A percentile compares a stretch with the other conserved stretches of the same genome.
phyloP scores from a whole-genome alignment of 192 early-diverging fungal species.

The Diversispora epigaea region DNA sequence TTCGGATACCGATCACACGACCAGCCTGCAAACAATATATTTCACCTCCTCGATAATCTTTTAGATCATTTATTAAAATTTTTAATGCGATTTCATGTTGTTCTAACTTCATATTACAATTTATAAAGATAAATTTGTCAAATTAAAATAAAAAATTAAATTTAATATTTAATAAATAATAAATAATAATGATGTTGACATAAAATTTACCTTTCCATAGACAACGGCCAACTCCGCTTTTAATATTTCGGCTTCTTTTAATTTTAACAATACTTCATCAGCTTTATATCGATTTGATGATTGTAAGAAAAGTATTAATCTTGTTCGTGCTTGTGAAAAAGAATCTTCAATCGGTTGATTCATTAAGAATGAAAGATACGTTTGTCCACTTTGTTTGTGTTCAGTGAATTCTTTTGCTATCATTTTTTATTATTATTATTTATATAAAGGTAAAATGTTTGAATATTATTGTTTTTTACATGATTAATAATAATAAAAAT shows the following conservation, averaged over 20 bases:
- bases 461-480: background rate
- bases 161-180: background rate
- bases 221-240: slow-evolving; percentile 50
- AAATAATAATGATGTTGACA: too few relatives aligned
- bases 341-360: slow-evolving; percentile 29
- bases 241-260: slow-evolving; percentile 38
- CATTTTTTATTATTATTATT: background rate
- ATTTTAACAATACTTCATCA: slow-evolving; percentile 36
- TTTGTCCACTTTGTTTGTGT: slow-evolving; percentile 16
- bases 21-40: slow-evolving; percentile 54
- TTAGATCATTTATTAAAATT: slow-evolving; percentile 47
- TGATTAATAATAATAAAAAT: background rate
- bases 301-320: slow-evolving; percentile 47
- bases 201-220: slow-evolving; percentile 46
- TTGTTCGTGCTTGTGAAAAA: slow-evolving; percentile 36
- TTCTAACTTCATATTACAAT: slow-evolving; percentile 36
- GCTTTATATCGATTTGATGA: slow-evolving; percentile 39
- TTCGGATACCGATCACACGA: slow-evolving; percentile 35
- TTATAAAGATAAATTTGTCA: background rate
- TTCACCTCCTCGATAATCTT: slow-evolving; percentile 57
- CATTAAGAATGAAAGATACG: slow-evolving; percentile 36
- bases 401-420: slow-evolving; percentile 16
- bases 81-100: slow-evolving; percentile 47
- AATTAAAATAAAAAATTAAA: background rate
- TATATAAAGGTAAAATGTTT: too few relatives aligned